Evolutionary conservation across 23 red algal genomes (phyloP), one percentile per base, ranked within the genome.

Genomic region (Gracilaria domingensis): DNA sequence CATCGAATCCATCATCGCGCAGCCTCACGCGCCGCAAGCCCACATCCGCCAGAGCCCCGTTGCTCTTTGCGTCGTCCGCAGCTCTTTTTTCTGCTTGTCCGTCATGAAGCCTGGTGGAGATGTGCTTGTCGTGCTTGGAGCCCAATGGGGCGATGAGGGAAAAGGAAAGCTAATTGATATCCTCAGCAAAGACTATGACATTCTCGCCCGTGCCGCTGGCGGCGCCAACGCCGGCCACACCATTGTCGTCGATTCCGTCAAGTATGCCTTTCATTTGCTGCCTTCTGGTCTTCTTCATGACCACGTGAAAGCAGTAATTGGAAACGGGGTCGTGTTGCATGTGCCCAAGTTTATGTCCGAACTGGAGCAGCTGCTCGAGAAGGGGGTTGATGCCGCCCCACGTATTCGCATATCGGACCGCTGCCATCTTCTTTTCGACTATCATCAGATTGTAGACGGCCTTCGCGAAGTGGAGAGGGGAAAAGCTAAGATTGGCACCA

Each of bases 121-220:
- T 4, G 96, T 95, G 25, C 79, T 95, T 14, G 94, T 96, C 4
- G 97, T 99, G 72, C 88, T 99, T 14, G 97, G 97, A 23, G 76
- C 95, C 17, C 97, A 99, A 57, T 99, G 97, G 97, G 97, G 97
- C 80, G 97, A 99, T 44, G 97, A 99, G 81, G 97, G 97, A 45
- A 99, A 99, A 37, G 97, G 94, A 75, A 99, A 96, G 60, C 75
- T 99, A 12, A 95, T 99, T 30, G 97, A 99, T 66, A 75, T 96
- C 40, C 94, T 99, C 47, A 90, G 90, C 32, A 53, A 78, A 23
- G 57, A 75, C 18, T 94, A 87, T 50, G 97, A 99, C 59, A 66
- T 99, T 24, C 86, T 95, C 32, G 97, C 97, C 0, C 91, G 97
- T 2, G 95, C 94, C 48, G 89, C 91, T 30, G 97, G 97, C 61